Base-by-base conservation (phyloP, 1,284 basidiomycete genomes). In the Ganoderma multipileum region DNA sequence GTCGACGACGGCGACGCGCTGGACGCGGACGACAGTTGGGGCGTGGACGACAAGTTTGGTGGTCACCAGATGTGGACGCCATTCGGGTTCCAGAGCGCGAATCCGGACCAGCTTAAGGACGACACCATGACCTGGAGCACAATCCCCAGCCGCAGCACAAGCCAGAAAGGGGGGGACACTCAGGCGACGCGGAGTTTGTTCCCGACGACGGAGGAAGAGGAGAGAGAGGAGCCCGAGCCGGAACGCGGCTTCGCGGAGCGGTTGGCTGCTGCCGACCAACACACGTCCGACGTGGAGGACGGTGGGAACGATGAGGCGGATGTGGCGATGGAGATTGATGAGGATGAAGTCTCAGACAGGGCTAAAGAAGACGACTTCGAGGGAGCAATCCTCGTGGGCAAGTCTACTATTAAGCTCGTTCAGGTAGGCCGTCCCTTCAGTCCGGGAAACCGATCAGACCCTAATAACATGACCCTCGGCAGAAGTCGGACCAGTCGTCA, bases 41-140 rank as follows among this genome's bases (percentile, higher is more conserved):
- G 87, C 12, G 79, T 91, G 50, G 87, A 91, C 54, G 90, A 90
- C 70, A 90, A 88, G 74, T 80, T 90, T 67, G 81, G 83, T 3
- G 81, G 83, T 38, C 81, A 86, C 67, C 79, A 81, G 67, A 81
- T 80, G 68, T 92, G 91, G 91, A 86, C 86, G 36, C 88, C 88
- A 57, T 79, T 78, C 65, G 78, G 76, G 11, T 76, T 80, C 71
- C 74, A 73, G 63, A 82, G 79, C 66, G 72, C 80, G 65, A 76
- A 81, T 69, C 58, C 57, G 6, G 68, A 68, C 28, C 65, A 62
- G 33, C 54, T 65, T 44, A 79, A 86, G 70, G 89, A 92, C 62
- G 91, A 92, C 71, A 89, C 85, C 71, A 83, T 87, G 82, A 91
- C 91, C 14, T 92, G 91, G 91, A 91, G 89, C 72, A 89, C 88